Conservation (phyloP, 192 early-diverging fungal species). For the Spizellomyces sp. region DNA sequence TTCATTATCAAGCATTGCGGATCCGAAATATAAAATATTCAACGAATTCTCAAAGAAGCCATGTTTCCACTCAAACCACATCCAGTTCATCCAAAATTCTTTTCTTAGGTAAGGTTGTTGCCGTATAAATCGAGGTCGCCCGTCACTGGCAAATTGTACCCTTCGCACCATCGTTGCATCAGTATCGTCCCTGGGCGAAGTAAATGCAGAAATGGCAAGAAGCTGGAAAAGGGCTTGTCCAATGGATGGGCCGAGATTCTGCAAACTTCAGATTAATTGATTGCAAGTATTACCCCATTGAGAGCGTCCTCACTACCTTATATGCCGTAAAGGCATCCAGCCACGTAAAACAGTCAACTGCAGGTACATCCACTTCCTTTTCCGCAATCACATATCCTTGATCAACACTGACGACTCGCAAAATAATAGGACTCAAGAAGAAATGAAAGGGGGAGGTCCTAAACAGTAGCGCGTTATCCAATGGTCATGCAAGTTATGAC, state of each 20-base stretch:
- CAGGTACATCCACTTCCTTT: neutral
- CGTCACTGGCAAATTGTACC: neutral
- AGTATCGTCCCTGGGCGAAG: neutral
- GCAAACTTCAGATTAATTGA: neutral
- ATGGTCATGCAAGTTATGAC: neutral
- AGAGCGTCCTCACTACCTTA: neutral
- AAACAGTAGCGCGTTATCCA: neutral
- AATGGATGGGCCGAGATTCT: neutral
- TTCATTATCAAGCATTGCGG: neutral
- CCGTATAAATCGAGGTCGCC: neutral
- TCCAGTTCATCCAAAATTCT: constrained; percentile 7
- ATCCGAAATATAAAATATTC: neutral
- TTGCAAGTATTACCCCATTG: neutral
- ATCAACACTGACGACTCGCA: neutral
- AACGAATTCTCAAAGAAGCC: neutral
- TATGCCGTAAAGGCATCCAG: neutral
- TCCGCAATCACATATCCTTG: neutral
- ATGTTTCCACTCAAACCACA: neutral
- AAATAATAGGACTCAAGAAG: neutral
- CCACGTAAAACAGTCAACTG: neutral
- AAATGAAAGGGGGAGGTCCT: constrained; percentile 1
- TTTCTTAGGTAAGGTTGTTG: neutral
- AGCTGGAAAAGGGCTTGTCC: neutral
- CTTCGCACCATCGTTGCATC: neutral
- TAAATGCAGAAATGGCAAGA: neutral